Percentiles rank a stretch among this genome's conserved stretches.
These are phyloP conservation scores for Kodamaea kaohsiungensis DNA, from an alignment of 805 yeast species.

Conservation along the genomic window DNA sequence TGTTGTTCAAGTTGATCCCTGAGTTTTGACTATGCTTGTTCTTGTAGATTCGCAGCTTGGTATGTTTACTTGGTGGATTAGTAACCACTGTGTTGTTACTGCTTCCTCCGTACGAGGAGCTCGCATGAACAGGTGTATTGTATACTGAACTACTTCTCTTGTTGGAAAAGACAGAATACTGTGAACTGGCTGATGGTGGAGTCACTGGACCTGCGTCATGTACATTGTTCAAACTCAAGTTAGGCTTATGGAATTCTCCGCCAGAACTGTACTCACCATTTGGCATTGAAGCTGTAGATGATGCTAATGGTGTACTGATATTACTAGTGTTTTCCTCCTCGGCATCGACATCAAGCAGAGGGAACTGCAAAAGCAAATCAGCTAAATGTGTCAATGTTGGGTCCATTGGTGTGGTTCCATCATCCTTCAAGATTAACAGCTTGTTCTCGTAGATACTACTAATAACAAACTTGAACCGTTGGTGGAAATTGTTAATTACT, in stretches of 20 bases:
- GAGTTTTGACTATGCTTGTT: background rate
- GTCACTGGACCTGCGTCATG: slow-evolving; percentile 27
- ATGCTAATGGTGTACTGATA: background rate
- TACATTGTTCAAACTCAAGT: background rate
- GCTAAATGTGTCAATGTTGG: slow-evolving; percentile 23
- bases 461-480: slow-evolving; percentile 16
- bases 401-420: slow-evolving; percentile 8
- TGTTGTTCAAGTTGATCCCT: background rate
- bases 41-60: slow-evolving; percentile 15
- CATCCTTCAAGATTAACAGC: slow-evolving; percentile 15
- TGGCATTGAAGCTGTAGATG: background rate
- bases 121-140: slow-evolving; percentile 27
- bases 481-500: slow-evolving; percentile 37
- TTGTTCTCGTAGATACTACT: slow-evolving; percentile 27
- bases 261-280: slow-evolving; percentile 8
- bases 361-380: slow-evolving; percentile 28
- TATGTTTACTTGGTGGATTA: background rate
- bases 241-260: slow-evolving; percentile 5
- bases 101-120: slow-evolving; percentile 11
- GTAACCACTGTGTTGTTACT: slow-evolving; percentile 1
- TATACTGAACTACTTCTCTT: slow-evolving; percentile 21
- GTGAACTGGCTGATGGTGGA: slow-evolving; percentile 46
- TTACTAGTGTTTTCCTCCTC: slow-evolving; percentile 3
- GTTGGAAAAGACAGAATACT: slow-evolving; percentile 37
- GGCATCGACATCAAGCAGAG: slow-evolving; percentile 14